A percentile compares a stretch with the other conserved stretches of the same genome.
Conservation (phyloP, 805 yeast species). For the Kluyveromyces aestuarii region DNA sequence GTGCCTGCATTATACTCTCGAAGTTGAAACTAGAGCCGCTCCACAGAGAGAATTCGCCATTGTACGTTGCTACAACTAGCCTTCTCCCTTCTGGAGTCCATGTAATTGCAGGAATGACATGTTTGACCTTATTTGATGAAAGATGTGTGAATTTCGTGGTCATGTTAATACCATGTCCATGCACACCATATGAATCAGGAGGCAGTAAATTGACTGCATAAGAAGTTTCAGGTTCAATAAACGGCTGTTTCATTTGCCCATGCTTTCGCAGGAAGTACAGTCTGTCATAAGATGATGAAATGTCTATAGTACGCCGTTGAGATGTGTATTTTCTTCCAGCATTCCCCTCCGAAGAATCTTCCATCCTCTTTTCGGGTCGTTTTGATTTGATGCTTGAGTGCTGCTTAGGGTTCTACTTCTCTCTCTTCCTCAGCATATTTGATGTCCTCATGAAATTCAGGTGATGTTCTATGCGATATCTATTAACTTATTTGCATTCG, state of each 20-base stretch:
- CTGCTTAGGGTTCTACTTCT: background rate
- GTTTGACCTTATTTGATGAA: conserved; percentile 83
- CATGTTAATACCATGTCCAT: conserved; percentile 41
- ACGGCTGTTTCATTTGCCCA: conserved; percentile 17
- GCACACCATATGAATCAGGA: conserved; percentile 18
- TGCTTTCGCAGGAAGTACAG: conserved; percentile 21
- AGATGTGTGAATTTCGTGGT: conserved; percentile 82
- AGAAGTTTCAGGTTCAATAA: conserved; percentile 24
- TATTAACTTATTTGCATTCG: too few species aligned
- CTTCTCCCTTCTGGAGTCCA: conserved; percentile 98
- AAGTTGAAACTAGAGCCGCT: conserved; percentile 91
- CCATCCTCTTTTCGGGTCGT: background rate
- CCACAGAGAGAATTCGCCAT: conserved; percentile 97
- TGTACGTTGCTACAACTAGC: conserved; percentile 77
- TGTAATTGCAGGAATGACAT: conserved; percentile 78
- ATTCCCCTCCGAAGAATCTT: background rate
- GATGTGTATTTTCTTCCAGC: conserved; percentile 22
- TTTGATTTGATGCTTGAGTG: background rate
- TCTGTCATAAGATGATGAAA: conserved; percentile 24
- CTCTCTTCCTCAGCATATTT: too few species aligned
- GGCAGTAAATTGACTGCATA: conserved; percentile 24
- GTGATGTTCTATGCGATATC: too few species aligned
- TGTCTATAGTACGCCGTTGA: conserved; percentile 27
- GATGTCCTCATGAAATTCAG: too few species aligned
- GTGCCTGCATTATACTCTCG: conserved; percentile 98